Base-by-base conservation (phyloP, 2,329 filamentous ascomycete species). In the Alternaria sp. region DNA sequence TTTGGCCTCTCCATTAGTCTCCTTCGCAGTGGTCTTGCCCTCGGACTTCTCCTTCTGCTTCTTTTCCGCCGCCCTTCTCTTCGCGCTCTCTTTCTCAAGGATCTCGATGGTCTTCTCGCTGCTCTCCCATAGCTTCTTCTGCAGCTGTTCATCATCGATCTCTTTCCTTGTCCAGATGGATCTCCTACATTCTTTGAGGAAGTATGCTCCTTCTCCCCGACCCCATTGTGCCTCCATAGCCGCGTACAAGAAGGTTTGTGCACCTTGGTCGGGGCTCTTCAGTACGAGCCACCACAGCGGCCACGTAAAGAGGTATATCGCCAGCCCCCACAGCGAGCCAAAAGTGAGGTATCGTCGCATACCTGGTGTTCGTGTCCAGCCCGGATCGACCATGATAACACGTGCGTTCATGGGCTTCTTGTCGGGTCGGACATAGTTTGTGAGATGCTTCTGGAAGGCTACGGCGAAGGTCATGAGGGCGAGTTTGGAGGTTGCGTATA, bases 381-480 rank as follows among this genome's bases (percentile, higher is more conserved):
- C 94, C 0, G 95, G 95, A 72, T 99, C 94, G 2, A 94, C 92
- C 60, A 97, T 86, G 51, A 97, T 84, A 46, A 97, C 93, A 34
- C 92, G 88, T 4, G 93, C 86, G 68, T 93, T 97, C 82, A 90
- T 90, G 1, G 93, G 93, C 49, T 92, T 83, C 63, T 90, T 87
- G 76, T 99, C 95, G 0, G 94, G 93, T 25, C 95, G 86, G 72
- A 92, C 87, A 79, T 96, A 97, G 2, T 90, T 83, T 67, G 93
- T 89, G 48, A 99, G 84, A 76, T 97, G 94, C 77, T 97, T 95
- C 80, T 98, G 94, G 77, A 94, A 97, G 9, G 94, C 91, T 50
- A 90, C 87, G 0, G 92, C 94, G 75, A 99, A 98, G 16, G 91
- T 88, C 85, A 94, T 96, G 46, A 97, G 84, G 0, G 95, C 93